Percentiles rank a stretch among this genome's conserved stretches.
Conservation (phyloP, 2,329 filamentous ascomycete species). For the Colletotrichum sp. region DNA sequence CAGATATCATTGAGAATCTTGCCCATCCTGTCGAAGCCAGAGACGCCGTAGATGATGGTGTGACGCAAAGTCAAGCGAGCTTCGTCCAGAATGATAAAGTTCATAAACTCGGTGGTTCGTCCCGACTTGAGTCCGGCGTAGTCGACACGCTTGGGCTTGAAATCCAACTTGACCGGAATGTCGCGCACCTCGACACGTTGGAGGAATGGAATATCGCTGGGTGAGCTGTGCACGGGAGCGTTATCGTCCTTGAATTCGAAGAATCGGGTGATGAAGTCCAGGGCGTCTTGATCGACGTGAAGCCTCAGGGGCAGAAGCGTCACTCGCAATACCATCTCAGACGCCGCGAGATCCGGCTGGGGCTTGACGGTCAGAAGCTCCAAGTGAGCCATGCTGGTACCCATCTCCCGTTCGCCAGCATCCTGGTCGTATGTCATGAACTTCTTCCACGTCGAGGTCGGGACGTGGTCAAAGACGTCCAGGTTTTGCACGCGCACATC, state of each 20-base stretch:
- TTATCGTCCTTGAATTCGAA: conserved; percentile 95
- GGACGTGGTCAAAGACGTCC: conserved; percentile 92
- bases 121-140: conserved; percentile 92
- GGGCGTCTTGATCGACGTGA: conserved; percentile 95
- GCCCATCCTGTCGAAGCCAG: conserved; percentile 88
- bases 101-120: conserved; percentile 98
- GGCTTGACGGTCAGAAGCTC: conserved; percentile 90
- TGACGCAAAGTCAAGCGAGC: conserved; percentile 86
- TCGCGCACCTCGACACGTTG: conserved; percentile 88
- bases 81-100: conserved; percentile 91
- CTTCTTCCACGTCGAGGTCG: conserved; percentile 97
- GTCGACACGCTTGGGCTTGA: conserved; percentile 98
- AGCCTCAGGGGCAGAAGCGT: conserved; percentile 84
- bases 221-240: conserved; percentile 56
- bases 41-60: conserved; percentile 90
- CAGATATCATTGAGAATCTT: conserved; percentile 93
- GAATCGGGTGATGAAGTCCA: conserved; percentile 96
- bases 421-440: conserved; percentile 94
- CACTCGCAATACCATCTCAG: conserved; percentile 84
- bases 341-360: conserved; percentile 80
- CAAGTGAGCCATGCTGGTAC: conserved; percentile 87
- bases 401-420: conserved; percentile 83
- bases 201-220: conserved; percentile 81
- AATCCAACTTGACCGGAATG: conserved; percentile 84
- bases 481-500: conserved; percentile 83